Evolutionary conservation across 2,329 filamentous ascomycete genomes (phyloP).

Genomic region (Ophiocordyceps camponoti-leonardi): DNA sequence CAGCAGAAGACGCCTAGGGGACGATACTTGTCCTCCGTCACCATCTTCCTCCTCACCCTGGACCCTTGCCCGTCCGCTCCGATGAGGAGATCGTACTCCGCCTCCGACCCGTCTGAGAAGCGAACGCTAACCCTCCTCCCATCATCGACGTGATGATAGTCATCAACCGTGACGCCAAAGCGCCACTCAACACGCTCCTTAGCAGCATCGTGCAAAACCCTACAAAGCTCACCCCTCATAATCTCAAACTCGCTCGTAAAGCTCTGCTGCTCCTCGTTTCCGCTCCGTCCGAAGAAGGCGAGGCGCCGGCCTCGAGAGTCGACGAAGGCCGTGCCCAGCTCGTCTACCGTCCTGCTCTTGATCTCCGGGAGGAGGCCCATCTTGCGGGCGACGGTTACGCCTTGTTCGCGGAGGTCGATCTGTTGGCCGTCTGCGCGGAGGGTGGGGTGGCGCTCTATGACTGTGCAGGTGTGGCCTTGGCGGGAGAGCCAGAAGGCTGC

Average conservation of each 20-base stretch:
- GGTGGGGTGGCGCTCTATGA: conserved; percentile 22
- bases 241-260: conserved; percentile 42
- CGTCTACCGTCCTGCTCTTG: conserved; percentile 20
- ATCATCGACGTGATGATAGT: conserved; percentile 11
- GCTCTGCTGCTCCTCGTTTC: conserved; percentile 23
- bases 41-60: conserved; percentile 7
- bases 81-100: conserved; percentile 32
- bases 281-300: conserved; percentile 22
- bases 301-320: conserved; percentile 17
- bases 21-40: conserved; percentile 11
- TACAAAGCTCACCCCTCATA: conserved; percentile 37
- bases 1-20: conserved; percentile 12
- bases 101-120: conserved; percentile 25
- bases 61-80: conserved; percentile 31
- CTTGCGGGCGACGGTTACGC: conserved; percentile 18
- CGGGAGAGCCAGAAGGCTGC: conserved; percentile 23
- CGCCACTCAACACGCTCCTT: conserved; percentile 9
- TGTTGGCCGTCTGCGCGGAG: conserved; percentile 24
- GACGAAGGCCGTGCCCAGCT: conserved; percentile 29
- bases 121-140: conserved; percentile 12
- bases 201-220: conserved; percentile 27
- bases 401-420: conserved; percentile 26
- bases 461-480: conserved; percentile 18
- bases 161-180: conserved; percentile 13
- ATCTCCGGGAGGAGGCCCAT: conserved; percentile 22